phyloP scores from a whole-genome alignment of 257 asterid genomes.

The Sherardia arvensis region DNA sequence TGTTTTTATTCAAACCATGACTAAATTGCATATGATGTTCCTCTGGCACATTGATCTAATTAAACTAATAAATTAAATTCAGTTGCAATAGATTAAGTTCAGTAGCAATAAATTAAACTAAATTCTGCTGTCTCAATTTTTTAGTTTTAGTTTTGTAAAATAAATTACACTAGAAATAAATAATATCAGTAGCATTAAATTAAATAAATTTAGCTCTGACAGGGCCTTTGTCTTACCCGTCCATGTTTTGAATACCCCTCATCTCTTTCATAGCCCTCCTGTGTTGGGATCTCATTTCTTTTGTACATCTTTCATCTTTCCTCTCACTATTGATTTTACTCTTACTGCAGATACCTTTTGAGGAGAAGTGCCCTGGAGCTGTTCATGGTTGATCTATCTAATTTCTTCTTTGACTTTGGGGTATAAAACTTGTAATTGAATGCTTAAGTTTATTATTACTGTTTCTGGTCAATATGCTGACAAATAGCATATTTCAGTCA shows the following conservation, averaged over 20 bases:
- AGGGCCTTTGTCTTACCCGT: neutral
- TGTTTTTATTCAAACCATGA: neutral
- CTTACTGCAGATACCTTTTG: slow-evolving; percentile 67
- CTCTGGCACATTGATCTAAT: neutral
- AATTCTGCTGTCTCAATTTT: no score
- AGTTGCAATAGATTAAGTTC: no score
- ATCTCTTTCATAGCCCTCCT: neutral
- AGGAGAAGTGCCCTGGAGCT: slow-evolving; percentile 97
- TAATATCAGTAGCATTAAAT: no score
- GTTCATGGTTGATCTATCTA: slow-evolving; percentile 95
- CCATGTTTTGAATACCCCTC: neutral
- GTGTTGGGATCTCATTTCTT: neutral
- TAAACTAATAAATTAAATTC: no score
- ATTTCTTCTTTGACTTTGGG: slow-evolving; percentile 96
- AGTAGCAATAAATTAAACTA: no score
- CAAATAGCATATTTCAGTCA: slow-evolving; percentile 37
- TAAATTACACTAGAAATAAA: no score
- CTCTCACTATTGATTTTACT: slow-evolving; percentile 12
- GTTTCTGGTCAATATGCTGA: slow-evolving; percentile 15
- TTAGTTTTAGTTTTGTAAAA: no score
- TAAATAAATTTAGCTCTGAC: no score
- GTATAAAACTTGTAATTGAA: slow-evolving; percentile 31
- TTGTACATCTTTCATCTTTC: neutral
- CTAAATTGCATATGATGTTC: neutral
- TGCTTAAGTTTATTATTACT: slow-evolving; percentile 4